Evolutionary conservation across 2,329 filamentous ascomycete species (phyloP), one percentile per base, ranked within the genome.

Genomic region (Epichloe scottii): DNA sequence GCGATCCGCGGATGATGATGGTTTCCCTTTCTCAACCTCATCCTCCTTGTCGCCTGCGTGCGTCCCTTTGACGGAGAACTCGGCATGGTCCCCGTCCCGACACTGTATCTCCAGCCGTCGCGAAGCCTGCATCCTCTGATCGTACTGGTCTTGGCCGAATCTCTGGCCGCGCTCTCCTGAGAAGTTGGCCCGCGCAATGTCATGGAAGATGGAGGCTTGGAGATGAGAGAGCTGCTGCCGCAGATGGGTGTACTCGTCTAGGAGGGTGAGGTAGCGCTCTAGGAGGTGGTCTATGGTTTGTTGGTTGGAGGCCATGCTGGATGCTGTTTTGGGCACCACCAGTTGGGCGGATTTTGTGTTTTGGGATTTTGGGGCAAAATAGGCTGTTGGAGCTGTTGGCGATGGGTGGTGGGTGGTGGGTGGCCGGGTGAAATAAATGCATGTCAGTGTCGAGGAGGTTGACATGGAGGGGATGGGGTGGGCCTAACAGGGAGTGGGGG

Each of bases 141-240:
- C 85, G 62, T 87, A 91, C 60, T 79, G 77, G 58, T 87, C 82
- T 55, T 72, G 75, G 3, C 85, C 85, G 62, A 85, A 89, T 41
- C 79, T 73, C 54, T 79, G 64, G 34, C 82, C 77, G 12, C 78
- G 71, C 61, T 79, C 73, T n/a, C 78, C 79, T 30, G 78, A 71
- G 66, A 87, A 89, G 67, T 89, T 89, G 54, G 87, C 86, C 52
- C 85, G 78, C n/a, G 86, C 83, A 40, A 90, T 72, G 56, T 71
- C 68, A 51, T 77, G 75, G 60, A 73, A 78, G 56, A 85, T 74
- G 48, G 68, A 68, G 19, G 75, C 68, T 56, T 87, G 76, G 19
- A 78, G 67, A 12, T 63, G 61, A 42, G 71, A 70, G 38, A 89
- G 73, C 42, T 74, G 63, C 26, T 69, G 61, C 53, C 79, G 78